Conservation (phyloP, 2,329 filamentous ascomycete genomes). For the Aspergillus fischeri region DNA sequence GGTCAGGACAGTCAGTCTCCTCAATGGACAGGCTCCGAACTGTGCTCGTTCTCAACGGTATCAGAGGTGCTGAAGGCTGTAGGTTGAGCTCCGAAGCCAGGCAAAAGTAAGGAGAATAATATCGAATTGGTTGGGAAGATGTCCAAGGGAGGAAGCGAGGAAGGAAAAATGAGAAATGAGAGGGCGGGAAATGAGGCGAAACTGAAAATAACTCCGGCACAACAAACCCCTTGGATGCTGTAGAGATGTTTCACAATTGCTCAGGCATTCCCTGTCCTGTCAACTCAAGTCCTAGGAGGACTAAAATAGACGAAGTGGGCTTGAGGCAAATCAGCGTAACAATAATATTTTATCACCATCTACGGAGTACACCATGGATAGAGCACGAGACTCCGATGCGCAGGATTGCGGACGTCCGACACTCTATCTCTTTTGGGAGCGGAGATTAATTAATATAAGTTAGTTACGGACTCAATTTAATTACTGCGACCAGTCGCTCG, state of each 20-base stretch:
- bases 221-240: neutral
- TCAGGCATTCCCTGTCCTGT: neutral
- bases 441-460: neutral
- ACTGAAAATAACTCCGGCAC: too few relatives aligned
- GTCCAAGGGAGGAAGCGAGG: neutral
- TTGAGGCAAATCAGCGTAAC: neutral
- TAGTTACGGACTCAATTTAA: neutral
- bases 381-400: neutral
- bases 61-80: neutral
- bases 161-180: neutral
- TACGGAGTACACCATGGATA: neutral
- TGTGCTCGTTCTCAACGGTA: neutral
- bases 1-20: neutral
- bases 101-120: neutral
- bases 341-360: neutral
- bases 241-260: neutral
- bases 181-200: neutral
- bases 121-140: neutral
- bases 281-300: neutral
- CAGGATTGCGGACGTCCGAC: constrained; percentile 1
- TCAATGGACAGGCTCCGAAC: neutral
- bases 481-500: neutral
- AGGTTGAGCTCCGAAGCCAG: neutral
- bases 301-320: neutral
- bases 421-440: too few relatives aligned